Base-by-base conservation (phyloP, 495 filamentous ascomycete genomes). In the Endocarpon pusillum region DNA sequence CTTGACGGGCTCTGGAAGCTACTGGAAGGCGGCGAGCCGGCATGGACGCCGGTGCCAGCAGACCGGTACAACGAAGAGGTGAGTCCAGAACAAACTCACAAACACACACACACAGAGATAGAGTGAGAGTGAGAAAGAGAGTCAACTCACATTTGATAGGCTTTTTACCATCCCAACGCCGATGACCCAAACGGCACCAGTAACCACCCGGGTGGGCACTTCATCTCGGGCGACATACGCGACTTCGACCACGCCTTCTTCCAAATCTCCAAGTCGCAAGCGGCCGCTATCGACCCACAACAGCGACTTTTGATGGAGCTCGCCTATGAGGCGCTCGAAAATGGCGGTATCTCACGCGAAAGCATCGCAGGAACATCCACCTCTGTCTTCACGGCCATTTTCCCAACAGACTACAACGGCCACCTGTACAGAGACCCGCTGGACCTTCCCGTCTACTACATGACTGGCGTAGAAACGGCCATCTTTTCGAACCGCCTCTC, bases 321-420 rank as follows among this genome's bases (percentile, higher is more conserved):
- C 0, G 63, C 66, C 11, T 78, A 75, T 32, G 72, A 79, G 38
- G 58, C 59, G 0, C 40, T 80, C 1, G 75, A 79, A 38, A 58
- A 59, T 25, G 66, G 53, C 2, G 28, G 28, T 14, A n/a, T 15
- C 19, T 15, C 28, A n/a, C 14, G 14, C 28, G 28, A 31, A 14
- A 17, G 12, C 19, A 15, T 31, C 12, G 12, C 12, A 15, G 19
- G 19, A 15, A 31, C 12, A 15, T n/a, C 14, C 12, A 31, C 28
- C 19, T n/a, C 28, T 31, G 28, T 31, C 12, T 31, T 15, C 12
- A 17, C 19, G 12, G 28, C 12, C 4, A 17, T 31, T 14, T 15
- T 31, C 12, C 12, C 12, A n/a, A n/a, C 19, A n/a, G 28, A 31
- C 12, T 31, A 31, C 12, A 17, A 31, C 14, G 19, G 19, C 12